These are phyloP conservation scores for Ophiocordyceps camponoti-leonardi DNA, from an alignment of 2,329 filamentous ascomycete genomes.

Conservation along the genomic window DNA sequence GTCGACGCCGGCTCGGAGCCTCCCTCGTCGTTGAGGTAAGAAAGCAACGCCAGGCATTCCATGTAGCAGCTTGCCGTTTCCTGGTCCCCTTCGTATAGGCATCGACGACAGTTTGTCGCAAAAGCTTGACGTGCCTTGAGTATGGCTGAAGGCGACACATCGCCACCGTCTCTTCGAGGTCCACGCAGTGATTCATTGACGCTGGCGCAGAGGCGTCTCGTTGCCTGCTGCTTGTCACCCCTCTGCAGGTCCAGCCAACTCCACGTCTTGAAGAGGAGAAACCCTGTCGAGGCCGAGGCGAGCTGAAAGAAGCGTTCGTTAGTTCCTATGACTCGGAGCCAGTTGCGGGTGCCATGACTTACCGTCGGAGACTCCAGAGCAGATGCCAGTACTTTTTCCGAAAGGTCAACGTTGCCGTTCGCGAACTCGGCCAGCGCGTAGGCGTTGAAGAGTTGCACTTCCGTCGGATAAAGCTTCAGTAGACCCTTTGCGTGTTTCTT, in stretches of 20 bases:
- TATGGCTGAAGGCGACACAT: slow-evolving; percentile 18
- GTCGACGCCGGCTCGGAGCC: slow-evolving; percentile 24
- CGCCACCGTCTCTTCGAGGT: slow-evolving; percentile 3
- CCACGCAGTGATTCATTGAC: slow-evolving; percentile 13
- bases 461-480: slow-evolving; percentile 49
- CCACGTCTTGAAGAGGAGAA: slow-evolving; percentile 41
- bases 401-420: slow-evolving; percentile 37
- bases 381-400: slow-evolving; percentile 47
- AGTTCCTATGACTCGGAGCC: neutral
- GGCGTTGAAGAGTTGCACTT: slow-evolving; percentile 55
- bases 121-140: slow-evolving; percentile 39
- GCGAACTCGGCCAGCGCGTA: slow-evolving; percentile 58
- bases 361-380: slow-evolving; percentile 29
- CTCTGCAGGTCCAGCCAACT: slow-evolving; percentile 46
- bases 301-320: slow-evolving; percentile 5
- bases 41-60: slow-evolving; percentile 46
- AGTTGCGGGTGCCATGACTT: slow-evolving; percentile 4
- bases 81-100: slow-evolving; percentile 30
- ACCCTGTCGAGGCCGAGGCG: slow-evolving; percentile 5
- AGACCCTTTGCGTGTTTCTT: slow-evolving; percentile 58
- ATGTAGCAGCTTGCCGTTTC: slow-evolving; percentile 35
- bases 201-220: slow-evolving; percentile 22
- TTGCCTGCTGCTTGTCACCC: slow-evolving; percentile 15
- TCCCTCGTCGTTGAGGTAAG: slow-evolving; percentile 39
- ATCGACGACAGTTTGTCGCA: slow-evolving; percentile 33